These are phyloP conservation scores for Globisporangium cystogenes DNA, from an alignment of 352 stramenopile genomes.

Conservation along the genomic window DNA sequence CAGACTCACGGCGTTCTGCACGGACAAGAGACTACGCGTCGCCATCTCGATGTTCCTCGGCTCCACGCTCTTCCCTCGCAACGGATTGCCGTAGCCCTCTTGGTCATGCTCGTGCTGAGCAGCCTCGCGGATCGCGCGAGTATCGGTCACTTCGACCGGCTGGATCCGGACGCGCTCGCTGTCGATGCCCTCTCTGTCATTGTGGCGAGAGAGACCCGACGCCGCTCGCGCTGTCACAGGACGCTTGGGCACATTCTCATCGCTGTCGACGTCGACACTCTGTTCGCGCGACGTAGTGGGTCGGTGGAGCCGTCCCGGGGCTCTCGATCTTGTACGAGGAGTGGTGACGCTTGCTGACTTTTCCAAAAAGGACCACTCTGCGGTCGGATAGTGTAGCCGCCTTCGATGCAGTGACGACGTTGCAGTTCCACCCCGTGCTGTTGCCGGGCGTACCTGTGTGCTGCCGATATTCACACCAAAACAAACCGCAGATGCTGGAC, in stretches of 20 bases:
- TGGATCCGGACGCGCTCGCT: not conserved
- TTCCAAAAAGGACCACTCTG: not conserved
- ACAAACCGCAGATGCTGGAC: not conserved
- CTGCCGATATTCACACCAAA: not conserved
- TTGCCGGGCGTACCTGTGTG: not conserved
- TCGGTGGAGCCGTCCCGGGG: not conserved
- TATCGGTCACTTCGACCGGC: slow-evolving; percentile 4
- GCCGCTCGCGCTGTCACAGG: slow-evolving; percentile 5
- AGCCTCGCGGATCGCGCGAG: slow-evolving; percentile 35
- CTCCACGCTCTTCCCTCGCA: slow-evolving; percentile 47
- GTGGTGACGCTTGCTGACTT: not conserved
- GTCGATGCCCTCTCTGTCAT: not conserved
- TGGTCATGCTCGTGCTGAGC: slow-evolving; percentile 31
- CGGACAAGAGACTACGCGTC: slow-evolving; percentile 15
- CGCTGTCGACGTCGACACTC: not conserved
- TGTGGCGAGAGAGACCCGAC: not conserved
- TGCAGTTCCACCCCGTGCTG: not conserved
- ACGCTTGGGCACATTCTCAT: slow-evolving; percentile 1
- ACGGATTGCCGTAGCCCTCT: slow-evolving; percentile 35
- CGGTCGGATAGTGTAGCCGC: not conserved
- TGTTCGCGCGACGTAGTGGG: slow-evolving; percentile 7
- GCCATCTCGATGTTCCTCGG: slow-evolving; percentile 17
- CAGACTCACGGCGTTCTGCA: slow-evolving; percentile 30
- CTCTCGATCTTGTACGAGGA: not conserved
- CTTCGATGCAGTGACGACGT: not conserved